Percentiles rank a stretch among this genome's conserved stretches.
Conservation (phyloP, 164 flowering plant genomes). For the Magnolia changhungtana region DNA sequence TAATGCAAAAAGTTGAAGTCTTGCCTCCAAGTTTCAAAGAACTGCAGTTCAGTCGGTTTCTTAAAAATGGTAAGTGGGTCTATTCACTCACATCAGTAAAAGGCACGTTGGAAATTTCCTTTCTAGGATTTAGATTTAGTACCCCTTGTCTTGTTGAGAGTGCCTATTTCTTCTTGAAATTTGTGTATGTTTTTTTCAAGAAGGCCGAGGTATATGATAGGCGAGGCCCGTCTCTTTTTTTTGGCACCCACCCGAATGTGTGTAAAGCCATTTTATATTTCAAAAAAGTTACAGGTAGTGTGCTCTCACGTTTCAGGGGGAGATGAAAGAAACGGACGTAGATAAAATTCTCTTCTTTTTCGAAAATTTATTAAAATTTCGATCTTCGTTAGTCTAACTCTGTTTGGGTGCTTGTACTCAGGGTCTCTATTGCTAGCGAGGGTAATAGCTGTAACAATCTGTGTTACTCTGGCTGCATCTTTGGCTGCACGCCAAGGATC, state of each 20-base stretch:
- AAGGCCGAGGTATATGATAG: too few species aligned
- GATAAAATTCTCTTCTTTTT: not conserved
- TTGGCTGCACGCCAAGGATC: conserved; percentile 85
- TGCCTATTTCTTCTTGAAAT: too few species aligned
- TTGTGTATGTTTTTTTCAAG: too few species aligned
- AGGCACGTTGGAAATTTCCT: too few species aligned
- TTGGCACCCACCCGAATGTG: too few species aligned
- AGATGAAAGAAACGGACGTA: not conserved
- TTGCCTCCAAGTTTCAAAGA: conserved; percentile 69
- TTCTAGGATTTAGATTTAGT: too few species aligned
- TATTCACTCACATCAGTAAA: not conserved
- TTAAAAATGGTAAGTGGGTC: conserved; percentile 62
- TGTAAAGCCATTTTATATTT: too few species aligned
- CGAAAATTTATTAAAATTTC: not conserved
- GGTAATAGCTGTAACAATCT: conserved; percentile 81
- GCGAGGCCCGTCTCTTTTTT: too few species aligned
- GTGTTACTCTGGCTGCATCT: conserved; percentile 91
- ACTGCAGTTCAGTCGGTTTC: conserved; percentile 67
- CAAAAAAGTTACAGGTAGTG: too few species aligned
- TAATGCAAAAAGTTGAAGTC: conserved; percentile 58
- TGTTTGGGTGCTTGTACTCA: conserved; percentile 21
- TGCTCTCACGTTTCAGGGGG: too few species aligned
- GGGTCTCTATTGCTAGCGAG: conserved; percentile 65
- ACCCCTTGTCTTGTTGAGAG: too few species aligned
- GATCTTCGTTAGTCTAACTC: not conserved